These are phyloP conservation scores for Zymoseptoria pseudotritici DNA, from an alignment of 2,329 filamentous ascomycete genomes.

Conservation along the genomic window DNA sequence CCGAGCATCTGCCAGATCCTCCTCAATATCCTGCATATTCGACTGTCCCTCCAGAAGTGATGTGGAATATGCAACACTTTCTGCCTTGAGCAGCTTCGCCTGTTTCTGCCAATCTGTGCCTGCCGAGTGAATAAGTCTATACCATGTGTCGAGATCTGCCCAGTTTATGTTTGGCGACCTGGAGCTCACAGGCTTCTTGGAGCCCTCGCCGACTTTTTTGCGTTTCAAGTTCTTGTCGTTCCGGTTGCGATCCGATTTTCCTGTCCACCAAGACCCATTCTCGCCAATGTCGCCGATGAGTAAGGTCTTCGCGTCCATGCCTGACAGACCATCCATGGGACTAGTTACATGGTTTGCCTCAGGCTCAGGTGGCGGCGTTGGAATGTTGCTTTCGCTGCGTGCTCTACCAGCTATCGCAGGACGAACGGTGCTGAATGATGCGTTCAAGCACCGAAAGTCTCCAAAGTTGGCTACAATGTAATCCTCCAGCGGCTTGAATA, in stretches of 20 bases:
- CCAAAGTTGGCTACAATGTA: constrained; percentile 65
- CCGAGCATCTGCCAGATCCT: constrained; percentile 54
- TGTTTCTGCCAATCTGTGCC: constrained; percentile 58
- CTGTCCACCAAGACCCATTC: constrained; percentile 78
- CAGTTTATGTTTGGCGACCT: constrained; percentile 68
- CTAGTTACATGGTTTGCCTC: constrained; percentile 15
- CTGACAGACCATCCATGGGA: constrained; percentile 43
- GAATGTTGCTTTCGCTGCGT: constrained; percentile 39
- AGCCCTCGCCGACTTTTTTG: constrained; percentile 25
- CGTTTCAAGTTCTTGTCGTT: constrained; percentile 23
- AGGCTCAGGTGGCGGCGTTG: constrained; percentile 30
- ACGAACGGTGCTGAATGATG: constrained; percentile 59
- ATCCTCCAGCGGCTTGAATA: constrained; percentile 72
- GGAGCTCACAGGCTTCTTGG: constrained; percentile 42
- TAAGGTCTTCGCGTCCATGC: constrained; percentile 67
- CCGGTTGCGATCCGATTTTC: constrained; percentile 37
- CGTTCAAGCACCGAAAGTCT: constrained; percentile 65
- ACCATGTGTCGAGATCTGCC: constrained; percentile 65
- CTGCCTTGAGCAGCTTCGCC: constrained; percentile 38
- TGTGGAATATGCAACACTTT: constrained; percentile 22
- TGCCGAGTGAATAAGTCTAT: constrained; percentile 59
- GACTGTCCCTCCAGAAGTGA: constrained; percentile 43
- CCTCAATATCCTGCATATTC: constrained; percentile 40
- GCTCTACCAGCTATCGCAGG: constrained; percentile 31
- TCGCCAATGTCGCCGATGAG: constrained; percentile 69